Conservation (phyloP, 179 eudicot species). For the Beta corolliflora region DNA sequence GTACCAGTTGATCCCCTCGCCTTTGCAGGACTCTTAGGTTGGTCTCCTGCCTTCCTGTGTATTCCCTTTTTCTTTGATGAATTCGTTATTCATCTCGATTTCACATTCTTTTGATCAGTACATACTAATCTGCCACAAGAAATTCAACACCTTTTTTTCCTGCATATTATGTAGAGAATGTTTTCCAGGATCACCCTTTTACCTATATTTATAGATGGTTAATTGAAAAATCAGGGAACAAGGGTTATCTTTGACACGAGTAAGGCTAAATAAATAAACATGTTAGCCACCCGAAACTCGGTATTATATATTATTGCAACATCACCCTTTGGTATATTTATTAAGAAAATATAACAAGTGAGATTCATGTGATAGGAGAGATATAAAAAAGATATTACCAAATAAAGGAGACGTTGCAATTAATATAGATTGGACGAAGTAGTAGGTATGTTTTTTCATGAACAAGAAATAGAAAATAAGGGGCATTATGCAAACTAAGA, state of each 20-base stretch:
- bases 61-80: background rate
- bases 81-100: background rate
- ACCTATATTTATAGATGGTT: too few relatives aligned
- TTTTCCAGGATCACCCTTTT: too few relatives aligned
- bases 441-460: background rate
- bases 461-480: too few relatives aligned
- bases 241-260: background rate
- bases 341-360: too few relatives aligned
- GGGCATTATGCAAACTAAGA: background rate
- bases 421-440: background rate
- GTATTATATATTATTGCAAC: too few relatives aligned
- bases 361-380: too few relatives aligned
- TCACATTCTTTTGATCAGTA: background rate
- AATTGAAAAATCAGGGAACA: background rate
- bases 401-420: too few relatives aligned
- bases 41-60: conserved; percentile 21
- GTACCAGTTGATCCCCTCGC: conserved; percentile 99
- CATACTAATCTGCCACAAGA: background rate
- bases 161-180: too few relatives aligned
- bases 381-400: too few relatives aligned
- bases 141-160: background rate
- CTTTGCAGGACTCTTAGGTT: conserved; percentile 94
- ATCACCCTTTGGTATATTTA: too few relatives aligned
- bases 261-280: background rate
- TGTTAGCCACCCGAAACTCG: background rate